phyloP scores from a whole-genome alignment of 1,139 yeast genomes.

The Candida anutae region DNA sequence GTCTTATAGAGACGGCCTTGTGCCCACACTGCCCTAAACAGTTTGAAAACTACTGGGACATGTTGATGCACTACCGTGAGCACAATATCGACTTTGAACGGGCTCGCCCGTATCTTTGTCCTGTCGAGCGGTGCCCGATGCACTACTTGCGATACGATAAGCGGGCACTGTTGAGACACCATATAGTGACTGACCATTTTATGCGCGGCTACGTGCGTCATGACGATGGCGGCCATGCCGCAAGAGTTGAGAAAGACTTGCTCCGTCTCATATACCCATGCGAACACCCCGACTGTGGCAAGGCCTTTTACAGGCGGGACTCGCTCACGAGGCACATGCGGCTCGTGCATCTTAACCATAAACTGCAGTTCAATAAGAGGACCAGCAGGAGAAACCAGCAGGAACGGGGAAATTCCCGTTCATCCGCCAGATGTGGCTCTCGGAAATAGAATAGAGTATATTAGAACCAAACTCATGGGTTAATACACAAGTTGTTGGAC shows the following conservation, averaged over 20 bases:
- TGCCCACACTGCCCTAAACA: constrained; percentile 7
- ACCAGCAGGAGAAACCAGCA: too few relatives aligned
- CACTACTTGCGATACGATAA: constrained; percentile 51
- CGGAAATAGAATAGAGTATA: too few relatives aligned
- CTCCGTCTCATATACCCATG: constrained; percentile 10
- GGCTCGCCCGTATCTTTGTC: constrained; percentile 32
- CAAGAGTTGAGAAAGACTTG: constrained; percentile 4
- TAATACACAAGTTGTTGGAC: too few relatives aligned
- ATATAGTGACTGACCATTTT: constrained; percentile 49
- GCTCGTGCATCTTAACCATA: constrained; percentile 49
- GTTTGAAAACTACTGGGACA: constrained; percentile 7
- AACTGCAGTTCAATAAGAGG: too few relatives aligned
- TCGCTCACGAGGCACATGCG: constrained; percentile 47
- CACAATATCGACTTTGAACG: constrained; percentile 6
- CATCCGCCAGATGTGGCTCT: too few relatives aligned
- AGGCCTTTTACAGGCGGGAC: constrained; percentile 50
- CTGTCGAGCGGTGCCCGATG: constrained; percentile 53
- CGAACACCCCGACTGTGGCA: constrained; percentile 34
- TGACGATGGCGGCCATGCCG: constrained; percentile 6
- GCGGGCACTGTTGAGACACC: constrained; percentile 54
- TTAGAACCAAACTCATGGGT: too few relatives aligned
- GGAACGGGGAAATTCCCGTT: too few relatives aligned
- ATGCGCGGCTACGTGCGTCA: constrained; percentile 12
- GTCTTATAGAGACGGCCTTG: constrained; percentile 7
- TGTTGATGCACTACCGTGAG: constrained; percentile 8